phyloP scores from a whole-genome alignment of 1,284 basidiomycete genomes.

The Cutaneotrichosporon mucoides region DNA sequence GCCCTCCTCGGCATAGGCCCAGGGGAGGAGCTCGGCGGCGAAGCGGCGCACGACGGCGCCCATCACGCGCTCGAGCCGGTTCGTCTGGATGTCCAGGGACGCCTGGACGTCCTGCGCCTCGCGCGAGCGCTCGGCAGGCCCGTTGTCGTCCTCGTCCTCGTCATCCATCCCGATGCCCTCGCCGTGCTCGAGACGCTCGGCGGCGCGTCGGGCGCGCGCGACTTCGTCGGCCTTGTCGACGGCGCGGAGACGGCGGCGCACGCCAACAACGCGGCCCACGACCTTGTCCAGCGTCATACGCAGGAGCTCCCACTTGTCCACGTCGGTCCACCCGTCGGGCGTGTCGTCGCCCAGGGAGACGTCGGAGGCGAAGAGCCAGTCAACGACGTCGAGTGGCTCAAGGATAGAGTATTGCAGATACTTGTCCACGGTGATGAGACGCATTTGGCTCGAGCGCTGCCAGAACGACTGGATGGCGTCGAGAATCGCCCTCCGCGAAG shows the following conservation, averaged over 20 bases:
- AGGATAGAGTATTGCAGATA: slow-evolving; percentile 97
- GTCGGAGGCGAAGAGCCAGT: slow-evolving; percentile 66
- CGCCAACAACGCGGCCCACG: slow-evolving; percentile 73
- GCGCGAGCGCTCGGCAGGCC: slow-evolving; percentile 31
- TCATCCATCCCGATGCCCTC: slow-evolving; percentile 38
- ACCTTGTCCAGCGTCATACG: slow-evolving; percentile 76
- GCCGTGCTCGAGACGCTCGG: slow-evolving; percentile 38
- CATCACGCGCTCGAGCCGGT: slow-evolving; percentile 37
- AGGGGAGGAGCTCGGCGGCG: slow-evolving; percentile 32
- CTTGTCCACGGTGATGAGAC: slow-evolving; percentile 92
- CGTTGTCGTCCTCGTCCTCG: slow-evolving; percentile 25
- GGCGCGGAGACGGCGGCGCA: slow-evolving; percentile 64
- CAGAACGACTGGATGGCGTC: slow-evolving; percentile 70
- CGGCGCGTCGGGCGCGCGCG: slow-evolving; percentile 65
- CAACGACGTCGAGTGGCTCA: slow-evolving; percentile 85
- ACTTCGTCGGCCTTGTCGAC: slow-evolving; percentile 84
- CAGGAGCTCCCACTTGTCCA: slow-evolving; percentile 76
- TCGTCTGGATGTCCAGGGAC: slow-evolving; percentile 35
- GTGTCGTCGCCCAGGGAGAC: slow-evolving; percentile 44
- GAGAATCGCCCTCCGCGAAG: slow-evolving; percentile 59
- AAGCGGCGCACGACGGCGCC: slow-evolving; percentile 35
- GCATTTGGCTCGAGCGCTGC: slow-evolving; percentile 74
- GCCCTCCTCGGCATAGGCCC: slow-evolving; percentile 18
- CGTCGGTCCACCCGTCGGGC: slow-evolving; percentile 52
- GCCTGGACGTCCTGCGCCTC: slow-evolving; percentile 41